These are phyloP conservation scores for Ganoderma resinaceum DNA, from an alignment of 1,284 basidiomycete species.

Conservation along the genomic window DNA sequence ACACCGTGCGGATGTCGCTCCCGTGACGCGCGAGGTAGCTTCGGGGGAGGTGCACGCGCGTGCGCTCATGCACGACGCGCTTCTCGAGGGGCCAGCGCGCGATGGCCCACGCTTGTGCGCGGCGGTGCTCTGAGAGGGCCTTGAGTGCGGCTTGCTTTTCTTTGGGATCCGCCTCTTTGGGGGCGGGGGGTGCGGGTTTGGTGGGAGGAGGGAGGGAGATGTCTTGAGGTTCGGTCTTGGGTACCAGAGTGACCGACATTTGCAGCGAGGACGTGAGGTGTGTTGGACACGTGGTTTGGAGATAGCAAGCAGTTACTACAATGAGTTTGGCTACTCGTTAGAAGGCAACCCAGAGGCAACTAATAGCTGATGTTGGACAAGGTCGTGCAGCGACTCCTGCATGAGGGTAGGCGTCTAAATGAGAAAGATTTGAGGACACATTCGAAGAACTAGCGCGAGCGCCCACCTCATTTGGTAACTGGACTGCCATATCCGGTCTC, in stretches of 20 bases:
- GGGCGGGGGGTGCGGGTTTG: slow-evolving; percentile 14
- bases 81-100: slow-evolving; percentile 46
- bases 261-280: not conserved
- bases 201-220: slow-evolving; percentile 12
- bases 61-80: slow-evolving; percentile 33
- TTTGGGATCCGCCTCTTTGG: slow-evolving; percentile 5
- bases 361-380: not conserved
- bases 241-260: slow-evolving; percentile 5
- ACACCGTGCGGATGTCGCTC: slow-evolving; percentile 43
- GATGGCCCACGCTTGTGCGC: slow-evolving; percentile 44
- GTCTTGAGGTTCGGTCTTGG: slow-evolving; percentile 11
- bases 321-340: too few species aligned
- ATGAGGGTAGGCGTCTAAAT: not conserved
- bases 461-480: not conserved
- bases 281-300: too few species aligned
- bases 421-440: slow-evolving; percentile 3
- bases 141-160: slow-evolving; percentile 33
- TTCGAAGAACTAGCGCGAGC: not conserved
- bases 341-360: too few species aligned
- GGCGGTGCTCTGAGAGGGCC: slow-evolving; percentile 35
- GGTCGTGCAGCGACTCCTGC: not conserved
- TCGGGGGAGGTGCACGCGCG: slow-evolving; percentile 48
- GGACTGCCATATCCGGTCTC: not conserved
- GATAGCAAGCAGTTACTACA: too few species aligned
- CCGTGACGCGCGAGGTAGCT: slow-evolving; percentile 47